Conservation (phyloP, 225 moss, liverwort and hornwort species). For the Sphagnum contortum region DNA sequence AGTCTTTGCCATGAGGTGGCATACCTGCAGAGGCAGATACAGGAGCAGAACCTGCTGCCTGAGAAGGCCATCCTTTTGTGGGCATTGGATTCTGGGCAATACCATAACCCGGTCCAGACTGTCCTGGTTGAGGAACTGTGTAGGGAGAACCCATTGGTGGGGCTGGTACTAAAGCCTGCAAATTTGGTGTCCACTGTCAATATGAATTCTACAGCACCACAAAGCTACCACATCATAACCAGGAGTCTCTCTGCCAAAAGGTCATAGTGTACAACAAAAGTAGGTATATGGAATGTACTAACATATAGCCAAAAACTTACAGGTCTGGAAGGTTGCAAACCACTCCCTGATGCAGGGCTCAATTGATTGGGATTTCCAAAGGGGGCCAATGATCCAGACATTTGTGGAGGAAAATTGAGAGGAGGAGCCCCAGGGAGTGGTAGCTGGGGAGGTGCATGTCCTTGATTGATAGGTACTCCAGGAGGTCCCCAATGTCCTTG, state of each 20-base stretch:
- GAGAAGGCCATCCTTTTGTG: constrained; percentile 55
- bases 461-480: constrained; percentile 34
- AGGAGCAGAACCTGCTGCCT: constrained; percentile 41
- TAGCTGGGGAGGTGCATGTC: constrained; percentile 43
- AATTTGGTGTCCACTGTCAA: neutral
- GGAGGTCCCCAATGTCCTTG: constrained; percentile 63
- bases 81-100: constrained; percentile 36
- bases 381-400: constrained; percentile 5
- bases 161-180: constrained; percentile 40
- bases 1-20: constrained; percentile 19
- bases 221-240: too few species aligned
- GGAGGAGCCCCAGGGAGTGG: constrained; percentile 28
- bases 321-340: constrained; percentile 13
- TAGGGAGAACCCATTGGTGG: constrained; percentile 33
- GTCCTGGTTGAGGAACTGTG: constrained; percentile 32
- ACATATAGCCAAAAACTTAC: constrained; percentile 14
- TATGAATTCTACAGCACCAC: too few species aligned
- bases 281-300: neutral
- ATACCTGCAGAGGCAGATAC: constrained; percentile 19
- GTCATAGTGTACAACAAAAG: neutral
- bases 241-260: neutral
- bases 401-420: constrained; percentile 19
- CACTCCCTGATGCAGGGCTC: constrained; percentile 27
- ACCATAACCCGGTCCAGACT: constrained; percentile 43
- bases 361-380: constrained; percentile 24